phyloP scores from a whole-genome alignment of 768 basidiomycete species.

The Naematelia encephala region DNA sequence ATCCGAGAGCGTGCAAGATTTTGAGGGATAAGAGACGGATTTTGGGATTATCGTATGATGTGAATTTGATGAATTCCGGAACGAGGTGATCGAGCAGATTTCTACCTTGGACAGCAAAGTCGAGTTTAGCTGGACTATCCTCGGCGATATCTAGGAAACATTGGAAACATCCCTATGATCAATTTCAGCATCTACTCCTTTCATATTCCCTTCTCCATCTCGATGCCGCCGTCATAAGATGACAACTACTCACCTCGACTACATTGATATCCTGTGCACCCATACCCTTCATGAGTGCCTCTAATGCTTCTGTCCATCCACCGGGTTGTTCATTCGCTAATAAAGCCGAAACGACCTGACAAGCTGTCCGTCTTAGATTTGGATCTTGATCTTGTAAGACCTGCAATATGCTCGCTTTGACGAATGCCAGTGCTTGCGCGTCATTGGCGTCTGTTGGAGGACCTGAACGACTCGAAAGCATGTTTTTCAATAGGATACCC shows the following conservation, averaged over 20 bases:
- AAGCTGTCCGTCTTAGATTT: conserved; percentile 91
- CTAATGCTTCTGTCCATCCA: conserved; percentile 93
- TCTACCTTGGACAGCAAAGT: conserved; percentile 88
- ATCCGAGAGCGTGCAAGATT: conserved; percentile 91
- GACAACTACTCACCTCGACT: conserved; percentile 69
- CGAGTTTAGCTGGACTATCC: conserved; percentile 92
- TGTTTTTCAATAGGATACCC: conserved; percentile 94
- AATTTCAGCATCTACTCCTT: too few species aligned
- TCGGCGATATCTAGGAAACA: conserved; percentile 93
- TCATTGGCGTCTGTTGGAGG: conserved; percentile 60
- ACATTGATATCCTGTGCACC: conserved; percentile 70
- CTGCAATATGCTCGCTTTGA: conserved; percentile 46
- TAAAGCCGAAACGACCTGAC: conserved; percentile 86
- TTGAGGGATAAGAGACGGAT: conserved; percentile 91
- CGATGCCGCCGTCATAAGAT: not conserved
- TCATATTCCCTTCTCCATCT: too few species aligned
- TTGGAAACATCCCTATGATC: conserved; percentile 87
- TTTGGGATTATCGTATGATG: conserved; percentile 78
- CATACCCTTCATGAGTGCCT: conserved; percentile 73
- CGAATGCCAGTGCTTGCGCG: conserved; percentile 57
- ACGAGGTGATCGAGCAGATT: conserved; percentile 94
- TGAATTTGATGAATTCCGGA: conserved; percentile 84
- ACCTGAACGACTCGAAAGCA: conserved; percentile 69
- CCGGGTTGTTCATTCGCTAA: conserved; percentile 81
- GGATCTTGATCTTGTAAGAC: conserved; percentile 66